phyloP scores from a whole-genome alignment of 345 rosid species.

The Ailanthus altissimus region DNA sequence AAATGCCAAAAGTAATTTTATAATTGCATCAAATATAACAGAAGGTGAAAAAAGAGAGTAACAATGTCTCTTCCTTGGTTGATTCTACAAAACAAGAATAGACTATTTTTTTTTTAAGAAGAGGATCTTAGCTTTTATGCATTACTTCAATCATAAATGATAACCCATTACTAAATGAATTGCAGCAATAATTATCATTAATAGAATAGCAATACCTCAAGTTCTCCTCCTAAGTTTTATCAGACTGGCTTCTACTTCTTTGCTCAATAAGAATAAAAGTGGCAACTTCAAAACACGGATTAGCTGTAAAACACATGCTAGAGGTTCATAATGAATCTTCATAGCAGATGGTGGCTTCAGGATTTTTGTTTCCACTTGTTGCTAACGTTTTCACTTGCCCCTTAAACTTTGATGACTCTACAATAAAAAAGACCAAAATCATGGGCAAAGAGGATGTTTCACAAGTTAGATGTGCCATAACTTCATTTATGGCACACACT shows the following conservation, averaged over 20 bases:
- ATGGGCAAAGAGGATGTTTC: slow-evolving; percentile 40
- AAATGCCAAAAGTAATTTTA: no score
- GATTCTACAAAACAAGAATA: no score
- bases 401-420: slow-evolving; percentile 60
- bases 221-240: slow-evolving; percentile 46
- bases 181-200: background rate
- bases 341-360: slow-evolving; percentile 54
- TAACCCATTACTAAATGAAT: background rate
- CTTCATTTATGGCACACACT: slow-evolving; percentile 62
- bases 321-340: slow-evolving; percentile 66
- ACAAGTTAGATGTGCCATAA: slow-evolving; percentile 43
- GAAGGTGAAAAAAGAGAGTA: no score
- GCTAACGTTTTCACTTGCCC: slow-evolving; percentile 44
- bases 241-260: slow-evolving; percentile 38
- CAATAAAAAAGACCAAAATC: slow-evolving; percentile 53
- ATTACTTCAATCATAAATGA: no score
- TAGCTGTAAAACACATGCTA: slow-evolving; percentile 80
- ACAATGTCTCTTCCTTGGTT: no score
- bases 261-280: slow-evolving; percentile 55
- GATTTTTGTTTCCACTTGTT: slow-evolving; percentile 36
- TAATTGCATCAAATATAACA: no score
- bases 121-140: no score
- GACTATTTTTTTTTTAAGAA: no score
- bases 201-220: slow-evolving; percentile 50
- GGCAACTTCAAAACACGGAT: slow-evolving; percentile 62